These are phyloP conservation scores for Erigeron philadelphicus DNA, from an alignment of 140 eudicot species.

Conservation along the genomic window DNA sequence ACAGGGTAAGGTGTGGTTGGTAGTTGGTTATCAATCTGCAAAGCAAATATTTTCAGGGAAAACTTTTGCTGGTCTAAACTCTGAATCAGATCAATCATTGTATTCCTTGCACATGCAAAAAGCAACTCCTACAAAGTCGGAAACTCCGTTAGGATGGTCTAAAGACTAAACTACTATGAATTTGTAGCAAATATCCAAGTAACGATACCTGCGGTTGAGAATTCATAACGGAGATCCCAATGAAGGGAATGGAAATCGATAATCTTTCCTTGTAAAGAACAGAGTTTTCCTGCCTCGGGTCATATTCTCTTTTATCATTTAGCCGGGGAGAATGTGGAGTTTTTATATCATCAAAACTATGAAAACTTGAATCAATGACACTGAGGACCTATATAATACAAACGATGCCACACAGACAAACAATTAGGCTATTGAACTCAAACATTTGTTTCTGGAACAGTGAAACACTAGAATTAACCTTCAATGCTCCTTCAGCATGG, in stretches of 20 bases:
- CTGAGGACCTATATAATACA: constrained; percentile 67
- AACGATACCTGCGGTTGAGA: constrained; percentile 72
- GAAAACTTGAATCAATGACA: constrained; percentile 80
- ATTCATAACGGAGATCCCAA: constrained; percentile 85
- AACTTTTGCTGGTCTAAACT: constrained; percentile 75
- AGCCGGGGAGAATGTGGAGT: constrained; percentile 35
- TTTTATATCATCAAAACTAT: constrained; percentile 55
- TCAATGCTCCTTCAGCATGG: constrained; percentile 95
- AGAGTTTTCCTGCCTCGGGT: constrained; percentile 37
- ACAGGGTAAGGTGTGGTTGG: constrained; percentile 88
- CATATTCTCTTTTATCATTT: constrained; percentile 38
- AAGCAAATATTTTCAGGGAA: constrained; percentile 48
- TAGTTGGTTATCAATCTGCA: constrained; percentile 92
- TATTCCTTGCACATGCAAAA: constrained; percentile 72
- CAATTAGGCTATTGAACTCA: background rate
- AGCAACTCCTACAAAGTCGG: constrained; percentile 66
- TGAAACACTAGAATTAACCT: constrained; percentile 39
- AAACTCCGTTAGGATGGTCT: constrained; percentile 18
- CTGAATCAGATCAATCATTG: constrained; percentile 54
- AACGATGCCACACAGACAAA: constrained; percentile 16
- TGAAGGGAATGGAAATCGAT: constrained; percentile 59
- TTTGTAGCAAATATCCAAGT: constrained; percentile 2
- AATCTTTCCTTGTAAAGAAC: constrained; percentile 59
- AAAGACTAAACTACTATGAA: background rate
- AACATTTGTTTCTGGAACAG: constrained; percentile 15